phyloP scores from a whole-genome alignment of 805 yeast species.

The Cyberlindnera mycetangii region DNA sequence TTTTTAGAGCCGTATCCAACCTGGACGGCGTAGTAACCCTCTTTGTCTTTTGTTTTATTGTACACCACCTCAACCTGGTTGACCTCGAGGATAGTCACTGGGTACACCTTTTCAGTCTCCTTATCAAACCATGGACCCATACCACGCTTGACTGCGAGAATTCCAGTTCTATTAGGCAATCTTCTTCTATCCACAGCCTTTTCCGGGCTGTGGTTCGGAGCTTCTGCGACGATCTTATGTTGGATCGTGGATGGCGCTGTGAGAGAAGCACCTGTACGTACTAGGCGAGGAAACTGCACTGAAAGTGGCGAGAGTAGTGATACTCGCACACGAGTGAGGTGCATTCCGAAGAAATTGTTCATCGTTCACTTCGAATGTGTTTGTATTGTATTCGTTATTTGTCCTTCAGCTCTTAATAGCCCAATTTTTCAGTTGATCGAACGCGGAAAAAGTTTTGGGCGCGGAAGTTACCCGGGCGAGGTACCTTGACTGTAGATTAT shows the following conservation, averaged over 20 bases:
- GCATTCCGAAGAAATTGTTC: constrained; percentile 16
- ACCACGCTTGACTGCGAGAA: constrained; percentile 80
- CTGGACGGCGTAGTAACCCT: constrained; percentile 85
- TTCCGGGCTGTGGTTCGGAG: constrained; percentile 63
- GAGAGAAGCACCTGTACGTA: constrained; percentile 34
- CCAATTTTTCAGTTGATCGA: constrained; percentile 4
- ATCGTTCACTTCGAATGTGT: not conserved
- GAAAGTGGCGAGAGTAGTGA: constrained; percentile 9
- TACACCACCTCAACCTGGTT: constrained; percentile 83
- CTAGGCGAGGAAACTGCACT: constrained; percentile 26
- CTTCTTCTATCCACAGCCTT: constrained; percentile 69
- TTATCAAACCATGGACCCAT: constrained; percentile 83
- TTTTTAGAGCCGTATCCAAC: constrained; percentile 78
- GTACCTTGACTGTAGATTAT: no score
- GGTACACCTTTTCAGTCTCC: constrained; percentile 60
- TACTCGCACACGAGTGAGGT: constrained; percentile 15
- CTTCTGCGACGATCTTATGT: constrained; percentile 36
- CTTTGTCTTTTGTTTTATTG: constrained; percentile 63
- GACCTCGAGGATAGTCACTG: constrained; percentile 86
- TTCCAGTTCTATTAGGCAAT: constrained; percentile 77
- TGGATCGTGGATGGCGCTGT: constrained; percentile 35
- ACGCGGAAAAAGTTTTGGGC: constrained; percentile 4
- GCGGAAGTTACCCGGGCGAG: not conserved
- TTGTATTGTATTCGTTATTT: not conserved
- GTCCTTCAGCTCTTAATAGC: not conserved